Evolutionary conservation across 2,329 filamentous ascomycete genomes (phyloP), one percentile per base, ranked within the genome.

Genomic region (Pseudocercospora eumusae): DNA sequence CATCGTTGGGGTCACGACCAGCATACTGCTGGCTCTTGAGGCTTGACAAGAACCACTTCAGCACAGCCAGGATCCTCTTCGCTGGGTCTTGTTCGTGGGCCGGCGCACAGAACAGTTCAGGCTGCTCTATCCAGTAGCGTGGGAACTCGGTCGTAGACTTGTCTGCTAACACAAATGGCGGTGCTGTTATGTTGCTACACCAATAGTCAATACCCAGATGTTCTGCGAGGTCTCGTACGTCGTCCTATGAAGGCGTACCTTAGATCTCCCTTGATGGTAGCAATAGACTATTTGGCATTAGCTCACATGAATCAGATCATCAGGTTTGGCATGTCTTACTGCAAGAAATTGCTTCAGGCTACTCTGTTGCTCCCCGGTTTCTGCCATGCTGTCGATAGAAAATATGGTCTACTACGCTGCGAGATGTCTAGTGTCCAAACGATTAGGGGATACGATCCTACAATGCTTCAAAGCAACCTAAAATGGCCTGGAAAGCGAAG

Each of bases 11-110:
- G 8, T 74, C 67, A n/a, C 78, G 73, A 3, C 79, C 78, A 2
- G 77, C 78, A 61, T 81, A 82, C 57, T 81, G 78, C 66, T 83
- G 81, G 8, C 78, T 77, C 57, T 76, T 77, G 20, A 82, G 69
- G 25, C 77, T 78, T 15, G 76, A 75, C 23, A 83, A 71, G 64
- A 82, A 83, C 74, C 80, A 82, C 65, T 81, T 81, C 15, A 82
- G 71, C 0, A 83, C 78, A 8, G 79, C 74, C 8, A 83, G 69
- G 5, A 78, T 76, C 9, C 81, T 72, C 28, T 75, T 71, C 21
- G 77, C 76, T 0, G 77, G 72, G 33, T 77, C 74, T 10, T 70
- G 56, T 63, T 78, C 79, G 9, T 70, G 66, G 0, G 80, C 79
- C 4, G 81, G 79, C 3, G 78, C 76, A 27, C 78, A 71, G 66